phyloP scores from a whole-genome alignment of 345 rosid species.

The Brassica juncea region DNA sequence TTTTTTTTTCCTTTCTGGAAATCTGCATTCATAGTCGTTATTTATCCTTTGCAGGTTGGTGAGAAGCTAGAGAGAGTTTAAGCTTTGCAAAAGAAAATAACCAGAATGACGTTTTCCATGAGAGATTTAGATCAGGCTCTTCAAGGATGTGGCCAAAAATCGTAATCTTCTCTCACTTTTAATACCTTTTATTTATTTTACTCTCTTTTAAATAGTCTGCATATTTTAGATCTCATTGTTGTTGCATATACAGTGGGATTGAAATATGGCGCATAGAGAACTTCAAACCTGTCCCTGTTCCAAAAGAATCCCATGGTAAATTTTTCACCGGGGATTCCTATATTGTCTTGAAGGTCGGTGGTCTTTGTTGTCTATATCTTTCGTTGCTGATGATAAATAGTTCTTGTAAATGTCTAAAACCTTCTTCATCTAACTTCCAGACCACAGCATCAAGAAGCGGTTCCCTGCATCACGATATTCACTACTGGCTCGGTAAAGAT shows the following conservation, averaged over 20 bases:
- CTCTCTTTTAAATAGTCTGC: conserved; percentile 9
- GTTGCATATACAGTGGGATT: conserved; percentile 60
- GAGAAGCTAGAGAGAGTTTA: neutral
- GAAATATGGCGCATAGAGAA: conserved; percentile 96
- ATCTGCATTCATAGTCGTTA: conserved; percentile 6
- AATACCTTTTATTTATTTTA: neutral
- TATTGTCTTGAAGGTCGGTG: conserved; percentile 75
- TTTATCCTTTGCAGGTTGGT: conserved; percentile 16
- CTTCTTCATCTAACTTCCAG: conserved; percentile 42
- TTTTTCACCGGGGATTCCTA: conserved; percentile 96
- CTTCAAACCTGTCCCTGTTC: conserved; percentile 66
- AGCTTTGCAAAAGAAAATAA: neutral
- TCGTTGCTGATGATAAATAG: neutral
- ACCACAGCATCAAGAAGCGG: conserved; percentile 75
- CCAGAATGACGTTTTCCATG: conserved; percentile 83
- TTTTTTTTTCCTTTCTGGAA: neutral
- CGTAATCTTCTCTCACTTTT: conserved; percentile 62
- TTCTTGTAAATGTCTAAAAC: neutral
- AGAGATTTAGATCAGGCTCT: conserved; percentile 94
- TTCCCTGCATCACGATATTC: conserved; percentile 78
- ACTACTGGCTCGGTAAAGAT: conserved; percentile 95
- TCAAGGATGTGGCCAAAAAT: conserved; percentile 95
- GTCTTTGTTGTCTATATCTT: neutral
- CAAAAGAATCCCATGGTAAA: conserved; percentile 73
- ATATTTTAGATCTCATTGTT: conserved; percentile 35